A percentile compares a stretch with the other conserved stretches of the same genome.
phyloP scores from a whole-genome alignment of 2,329 filamentous ascomycete species.

The Colletotrichum kahawae region DNA sequence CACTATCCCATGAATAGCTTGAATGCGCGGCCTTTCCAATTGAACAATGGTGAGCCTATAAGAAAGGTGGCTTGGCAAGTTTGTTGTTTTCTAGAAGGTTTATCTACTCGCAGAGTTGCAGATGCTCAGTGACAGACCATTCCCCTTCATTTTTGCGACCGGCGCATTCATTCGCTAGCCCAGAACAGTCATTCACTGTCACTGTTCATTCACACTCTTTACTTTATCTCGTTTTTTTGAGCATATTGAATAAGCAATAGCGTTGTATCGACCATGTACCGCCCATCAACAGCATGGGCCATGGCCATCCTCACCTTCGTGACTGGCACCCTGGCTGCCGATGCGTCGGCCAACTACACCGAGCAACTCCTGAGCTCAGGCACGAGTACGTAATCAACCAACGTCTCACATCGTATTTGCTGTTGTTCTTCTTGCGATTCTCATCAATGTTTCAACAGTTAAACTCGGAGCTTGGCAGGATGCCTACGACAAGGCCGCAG shows the following conservation, averaged over 20 bases:
- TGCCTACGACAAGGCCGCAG: conserved; percentile 62
- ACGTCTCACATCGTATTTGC: too few relatives aligned
- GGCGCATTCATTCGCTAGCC: too few relatives aligned
- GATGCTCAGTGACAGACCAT: too few relatives aligned
- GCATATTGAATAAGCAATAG: not conserved
- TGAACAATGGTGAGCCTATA: too few relatives aligned
- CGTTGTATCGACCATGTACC: not conserved
- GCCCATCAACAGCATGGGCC: not conserved
- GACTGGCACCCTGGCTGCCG: conserved; percentile 8
- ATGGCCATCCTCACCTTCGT: conserved; percentile 19
- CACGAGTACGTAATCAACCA: conserved; percentile 16
- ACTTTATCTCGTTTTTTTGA: not conserved
- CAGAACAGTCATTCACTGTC: too few relatives aligned
- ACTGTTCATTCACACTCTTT: not conserved
- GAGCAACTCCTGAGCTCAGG: conserved; percentile 23
- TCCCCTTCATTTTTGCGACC: too few relatives aligned
- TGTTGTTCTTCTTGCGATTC: too few relatives aligned
- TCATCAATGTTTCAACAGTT: too few relatives aligned
- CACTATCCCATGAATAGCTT: too few relatives aligned
- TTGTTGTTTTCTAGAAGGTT: not conserved
- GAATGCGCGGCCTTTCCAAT: not conserved
- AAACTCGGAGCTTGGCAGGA: conserved; percentile 51
- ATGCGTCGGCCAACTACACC: conserved; percentile 24
- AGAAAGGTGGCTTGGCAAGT: not conserved
- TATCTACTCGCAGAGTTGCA: too few relatives aligned